phyloP scores from a whole-genome alignment of 164 flowering plant genomes.

The Houttuynia cordata region DNA sequence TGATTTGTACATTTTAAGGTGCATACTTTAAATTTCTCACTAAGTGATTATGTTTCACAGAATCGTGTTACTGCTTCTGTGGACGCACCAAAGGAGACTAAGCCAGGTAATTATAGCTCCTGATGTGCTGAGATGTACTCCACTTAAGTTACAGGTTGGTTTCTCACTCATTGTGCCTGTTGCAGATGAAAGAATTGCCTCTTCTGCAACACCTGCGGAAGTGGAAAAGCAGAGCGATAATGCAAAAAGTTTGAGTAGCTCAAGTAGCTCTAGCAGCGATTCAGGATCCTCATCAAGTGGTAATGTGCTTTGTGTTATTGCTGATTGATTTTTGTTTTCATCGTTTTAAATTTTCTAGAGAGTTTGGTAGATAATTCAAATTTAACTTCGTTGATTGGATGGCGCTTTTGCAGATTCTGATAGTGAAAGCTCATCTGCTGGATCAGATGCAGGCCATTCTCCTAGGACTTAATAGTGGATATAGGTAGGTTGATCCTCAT shows the following conservation, averaged over 20 bases:
- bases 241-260: constrained; percentile 54
- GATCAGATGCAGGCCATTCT: constrained; percentile 43
- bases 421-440: constrained; percentile 66
- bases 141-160: background rate
- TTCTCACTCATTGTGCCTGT: background rate
- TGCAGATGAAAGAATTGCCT: constrained; percentile 37
- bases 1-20: background rate
- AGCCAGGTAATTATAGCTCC: constrained; percentile 22
- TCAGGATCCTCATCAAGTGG: constrained; percentile 91
- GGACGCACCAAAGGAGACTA: constrained; percentile 20
- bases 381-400: background rate
- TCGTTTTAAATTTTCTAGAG: background rate
- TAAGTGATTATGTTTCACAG: constrained; percentile 16
- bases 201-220: constrained; percentile 32
- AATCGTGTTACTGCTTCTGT: constrained; percentile 13
- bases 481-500: constrained; percentile 15
- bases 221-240: constrained; percentile 35
- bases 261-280: constrained; percentile 78
- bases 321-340: background rate
- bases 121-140: background rate
- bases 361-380: too few relatives aligned
- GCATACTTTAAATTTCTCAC: background rate
- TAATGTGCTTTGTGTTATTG: constrained; percentile 13
- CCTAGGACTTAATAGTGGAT: constrained; percentile 22
- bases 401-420: constrained; percentile 51